Evolutionary conservation across 2,329 filamentous ascomycete genomes (phyloP).

Genomic region (Fusarium miscanthi): DNA sequence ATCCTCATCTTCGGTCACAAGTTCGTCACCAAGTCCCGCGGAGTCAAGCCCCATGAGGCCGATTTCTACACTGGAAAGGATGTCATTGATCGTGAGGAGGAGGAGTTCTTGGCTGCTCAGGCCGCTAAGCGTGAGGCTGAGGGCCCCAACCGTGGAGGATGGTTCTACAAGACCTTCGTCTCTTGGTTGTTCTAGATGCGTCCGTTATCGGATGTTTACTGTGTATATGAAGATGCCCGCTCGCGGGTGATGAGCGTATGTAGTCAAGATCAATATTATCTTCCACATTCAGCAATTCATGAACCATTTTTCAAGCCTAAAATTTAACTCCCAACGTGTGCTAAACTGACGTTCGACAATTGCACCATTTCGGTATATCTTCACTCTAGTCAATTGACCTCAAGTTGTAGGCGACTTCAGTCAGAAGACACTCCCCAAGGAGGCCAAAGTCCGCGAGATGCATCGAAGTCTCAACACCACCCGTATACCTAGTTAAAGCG

Average conservation of each 20-base stretch:
- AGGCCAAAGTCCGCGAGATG: neutral
- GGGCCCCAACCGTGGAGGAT: conserved; percentile 43
- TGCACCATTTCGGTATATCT: neutral
- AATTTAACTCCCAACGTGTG: fast-evolving
- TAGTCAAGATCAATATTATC: conserved; percentile 23
- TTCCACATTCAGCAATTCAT: neutral
- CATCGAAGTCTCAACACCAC: neutral
- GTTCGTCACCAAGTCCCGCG: conserved; percentile 63
- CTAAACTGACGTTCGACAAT: neutral
- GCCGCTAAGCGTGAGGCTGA: conserved; percentile 44
- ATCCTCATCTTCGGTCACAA: conserved; percentile 77
- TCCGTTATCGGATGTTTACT: neutral
- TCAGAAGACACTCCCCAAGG: fast-evolving
- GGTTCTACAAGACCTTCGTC: conserved; percentile 54
- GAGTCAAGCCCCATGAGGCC: conserved; percentile 66
- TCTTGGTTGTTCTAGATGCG: conserved; percentile 52
- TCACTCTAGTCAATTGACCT: too few species aligned
- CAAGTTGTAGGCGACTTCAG: too few species aligned
- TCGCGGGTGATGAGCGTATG: conserved; percentile 23
- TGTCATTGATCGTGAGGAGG: conserved; percentile 77
- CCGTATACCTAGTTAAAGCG: neutral
- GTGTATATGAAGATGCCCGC: conserved; percentile 9
- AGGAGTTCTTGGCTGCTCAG: conserved; percentile 68
- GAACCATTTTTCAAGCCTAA: neutral
- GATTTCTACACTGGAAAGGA: conserved; percentile 81